phyloP scores from a whole-genome alignment of 2,329 filamentous ascomycete species.

The Sporothrix pseudoabietina region DNA sequence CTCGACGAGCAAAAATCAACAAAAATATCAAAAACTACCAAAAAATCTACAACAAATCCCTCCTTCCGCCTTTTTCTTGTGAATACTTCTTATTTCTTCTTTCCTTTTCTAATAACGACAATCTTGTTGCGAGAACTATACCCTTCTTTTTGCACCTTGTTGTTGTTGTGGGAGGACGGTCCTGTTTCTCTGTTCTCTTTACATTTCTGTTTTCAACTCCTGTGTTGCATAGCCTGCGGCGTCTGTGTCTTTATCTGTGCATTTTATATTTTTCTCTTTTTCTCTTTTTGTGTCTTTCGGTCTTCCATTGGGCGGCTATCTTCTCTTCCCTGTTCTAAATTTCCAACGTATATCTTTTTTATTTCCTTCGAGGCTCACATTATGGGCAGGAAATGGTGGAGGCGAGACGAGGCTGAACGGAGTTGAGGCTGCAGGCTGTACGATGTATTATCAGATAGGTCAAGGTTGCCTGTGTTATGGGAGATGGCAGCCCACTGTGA shows the following conservation, averaged over 20 bases:
- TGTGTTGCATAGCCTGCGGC: constrained; percentile 30
- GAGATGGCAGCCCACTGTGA: background rate
- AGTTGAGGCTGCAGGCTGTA: background rate
- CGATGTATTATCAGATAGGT: background rate
- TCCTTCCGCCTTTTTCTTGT: background rate
- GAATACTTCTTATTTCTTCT: background rate
- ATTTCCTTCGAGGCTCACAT: background rate
- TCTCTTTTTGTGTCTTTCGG: background rate
- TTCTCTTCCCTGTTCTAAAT: background rate
- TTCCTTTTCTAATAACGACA: constrained; percentile 14
- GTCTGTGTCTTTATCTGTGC: constrained; percentile 14
- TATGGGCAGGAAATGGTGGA: background rate
- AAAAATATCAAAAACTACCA: background rate
- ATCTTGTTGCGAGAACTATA: constrained; percentile 6
- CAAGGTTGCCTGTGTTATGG: background rate
- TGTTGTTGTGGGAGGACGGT: background rate
- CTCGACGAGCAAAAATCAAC: background rate
- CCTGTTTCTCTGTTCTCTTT: background rate
- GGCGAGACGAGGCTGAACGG: background rate
- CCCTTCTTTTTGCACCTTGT: constrained; percentile 11
- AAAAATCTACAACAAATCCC: background rate
- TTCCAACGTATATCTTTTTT: background rate
- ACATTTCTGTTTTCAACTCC: background rate
- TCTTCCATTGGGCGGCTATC: background rate
- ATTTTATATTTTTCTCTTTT: background rate